Evolutionary conservation across 75 land plant species (phyloP).

Genomic region (Picea sitchensis): DNA sequence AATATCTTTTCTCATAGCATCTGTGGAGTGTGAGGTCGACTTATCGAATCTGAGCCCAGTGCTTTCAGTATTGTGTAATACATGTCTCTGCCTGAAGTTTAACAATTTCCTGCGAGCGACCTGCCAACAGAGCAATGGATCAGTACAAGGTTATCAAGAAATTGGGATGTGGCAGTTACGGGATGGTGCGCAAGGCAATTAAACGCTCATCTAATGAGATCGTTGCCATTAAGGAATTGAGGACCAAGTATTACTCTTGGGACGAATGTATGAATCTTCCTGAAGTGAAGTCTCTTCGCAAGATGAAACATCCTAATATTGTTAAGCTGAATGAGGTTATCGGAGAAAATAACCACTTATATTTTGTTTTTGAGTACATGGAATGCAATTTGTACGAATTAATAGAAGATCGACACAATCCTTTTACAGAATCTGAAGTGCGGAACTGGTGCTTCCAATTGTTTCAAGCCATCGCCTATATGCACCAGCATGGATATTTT

Average conservation of each 20-base stretch:
- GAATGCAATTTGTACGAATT: slow-evolving; percentile 35
- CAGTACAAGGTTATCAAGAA: slow-evolving; percentile 44
- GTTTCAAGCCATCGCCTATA: slow-evolving; percentile 32
- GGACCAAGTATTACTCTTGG: slow-evolving; percentile 72
- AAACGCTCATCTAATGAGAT: slow-evolving; percentile 26
- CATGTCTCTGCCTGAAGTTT: no score
- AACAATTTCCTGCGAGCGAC: no score
- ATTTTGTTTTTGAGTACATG: slow-evolving; percentile 44
- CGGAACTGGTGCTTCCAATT: slow-evolving; percentile 43
- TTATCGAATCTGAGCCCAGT: no score
- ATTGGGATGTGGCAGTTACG: slow-evolving; percentile 43
- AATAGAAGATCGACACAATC: slow-evolving; percentile 18
- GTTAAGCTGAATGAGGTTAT: slow-evolving; percentile 34
- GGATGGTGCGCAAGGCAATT: slow-evolving; percentile 39
- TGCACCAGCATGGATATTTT: slow-evolving; percentile 37
- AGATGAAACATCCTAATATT: slow-evolving; percentile 42
- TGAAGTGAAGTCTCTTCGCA: slow-evolving; percentile 49
- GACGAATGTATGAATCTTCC: slow-evolving; percentile 73
- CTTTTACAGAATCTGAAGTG: slow-evolving; percentile 23
- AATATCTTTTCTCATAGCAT: no score
- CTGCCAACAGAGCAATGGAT: background rate
- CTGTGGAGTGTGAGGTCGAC: no score
- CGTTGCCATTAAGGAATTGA: slow-evolving; percentile 90
- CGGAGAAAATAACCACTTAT: slow-evolving; percentile 18
- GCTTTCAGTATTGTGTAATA: no score